Percentiles rank a stretch among this genome's conserved stretches.
phyloP scores from a whole-genome alignment of 176 grass and related monocot species.

The Triticum dicoccoides region DNA sequence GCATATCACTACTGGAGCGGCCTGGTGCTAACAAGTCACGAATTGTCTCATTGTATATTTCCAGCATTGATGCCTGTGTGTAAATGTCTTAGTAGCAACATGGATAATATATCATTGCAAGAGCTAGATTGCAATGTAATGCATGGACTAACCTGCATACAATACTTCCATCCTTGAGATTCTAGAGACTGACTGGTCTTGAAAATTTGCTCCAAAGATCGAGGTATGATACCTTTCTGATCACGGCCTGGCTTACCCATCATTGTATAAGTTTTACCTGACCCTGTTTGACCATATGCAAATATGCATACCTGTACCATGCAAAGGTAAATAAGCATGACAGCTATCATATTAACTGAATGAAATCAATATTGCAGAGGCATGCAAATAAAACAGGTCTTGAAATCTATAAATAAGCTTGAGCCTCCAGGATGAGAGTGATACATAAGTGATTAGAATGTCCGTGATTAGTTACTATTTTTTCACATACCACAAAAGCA shows the following conservation, averaged over 20 bases:
- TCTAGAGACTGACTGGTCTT: constrained; percentile 58
- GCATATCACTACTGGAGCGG: constrained; percentile 39
- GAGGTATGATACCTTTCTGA: constrained; percentile 83
- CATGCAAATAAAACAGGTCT: neutral
- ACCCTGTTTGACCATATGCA: constrained; percentile 98
- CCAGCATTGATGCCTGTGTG: constrained; percentile 81
- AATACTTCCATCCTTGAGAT: constrained; percentile 89
- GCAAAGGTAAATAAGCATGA: constrained; percentile 16
- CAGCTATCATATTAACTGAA: neutral
- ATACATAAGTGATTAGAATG: neutral
- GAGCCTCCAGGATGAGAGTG: neutral
- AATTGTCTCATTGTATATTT: constrained; percentile 97
- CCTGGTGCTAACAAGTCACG: constrained; percentile 69
- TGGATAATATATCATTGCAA: neutral
- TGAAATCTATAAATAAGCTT: neutral
- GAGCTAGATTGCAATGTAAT: neutral
- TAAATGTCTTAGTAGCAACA: neutral
- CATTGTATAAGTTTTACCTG: constrained; percentile 99
- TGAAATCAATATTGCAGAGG: neutral
- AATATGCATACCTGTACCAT: constrained; percentile 89
- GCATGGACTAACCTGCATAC: constrained; percentile 53
- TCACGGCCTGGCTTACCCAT: constrained; percentile 63
- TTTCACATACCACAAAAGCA: neutral
- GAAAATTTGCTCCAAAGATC: constrained; percentile 94
- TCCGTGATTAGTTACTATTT: neutral